Conservation (phyloP, 257 asterid species). For the Ballota nigra region DNA sequence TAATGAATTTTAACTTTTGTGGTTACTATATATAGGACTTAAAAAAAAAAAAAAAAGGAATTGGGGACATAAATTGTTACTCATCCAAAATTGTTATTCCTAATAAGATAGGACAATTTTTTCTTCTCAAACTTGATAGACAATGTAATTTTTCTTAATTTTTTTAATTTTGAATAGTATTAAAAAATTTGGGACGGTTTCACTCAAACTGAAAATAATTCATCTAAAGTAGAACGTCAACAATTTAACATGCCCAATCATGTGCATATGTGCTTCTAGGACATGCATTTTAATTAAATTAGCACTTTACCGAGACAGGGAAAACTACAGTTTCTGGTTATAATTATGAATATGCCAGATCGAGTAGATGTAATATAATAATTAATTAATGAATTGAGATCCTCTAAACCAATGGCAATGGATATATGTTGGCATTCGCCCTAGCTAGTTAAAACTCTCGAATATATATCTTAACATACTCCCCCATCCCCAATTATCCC, state of each 20-base stretch:
- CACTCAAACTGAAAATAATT: background rate
- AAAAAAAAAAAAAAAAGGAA: too few species aligned
- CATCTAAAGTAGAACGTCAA: background rate
- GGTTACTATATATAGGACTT: too few species aligned
- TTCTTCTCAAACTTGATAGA: too few species aligned
- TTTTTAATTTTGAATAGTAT: too few species aligned
- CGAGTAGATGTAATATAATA: background rate
- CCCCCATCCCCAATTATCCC: too few species aligned
- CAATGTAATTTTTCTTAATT: too few species aligned
- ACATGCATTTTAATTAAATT: background rate
- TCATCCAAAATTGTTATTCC: too few species aligned
- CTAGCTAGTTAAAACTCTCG: background rate
- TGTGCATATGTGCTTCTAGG: background rate
- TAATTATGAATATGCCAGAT: background rate
- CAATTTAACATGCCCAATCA: background rate
- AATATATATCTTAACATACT: too few species aligned
- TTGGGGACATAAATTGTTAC: too few species aligned
- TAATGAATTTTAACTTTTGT: too few species aligned
- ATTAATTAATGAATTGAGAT: background rate
- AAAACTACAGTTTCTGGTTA: background rate
- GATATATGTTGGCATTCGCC: background rate
- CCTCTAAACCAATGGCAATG: background rate
- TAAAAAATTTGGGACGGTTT: too few species aligned
- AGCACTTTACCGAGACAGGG: background rate
- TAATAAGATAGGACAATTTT: too few species aligned